Percentiles rank a stretch among this genome's conserved stretches.
These are phyloP conservation scores for Epicoccum sorghinum DNA, from an alignment of 2,329 filamentous ascomycete genomes.

Conservation along the genomic window DNA sequence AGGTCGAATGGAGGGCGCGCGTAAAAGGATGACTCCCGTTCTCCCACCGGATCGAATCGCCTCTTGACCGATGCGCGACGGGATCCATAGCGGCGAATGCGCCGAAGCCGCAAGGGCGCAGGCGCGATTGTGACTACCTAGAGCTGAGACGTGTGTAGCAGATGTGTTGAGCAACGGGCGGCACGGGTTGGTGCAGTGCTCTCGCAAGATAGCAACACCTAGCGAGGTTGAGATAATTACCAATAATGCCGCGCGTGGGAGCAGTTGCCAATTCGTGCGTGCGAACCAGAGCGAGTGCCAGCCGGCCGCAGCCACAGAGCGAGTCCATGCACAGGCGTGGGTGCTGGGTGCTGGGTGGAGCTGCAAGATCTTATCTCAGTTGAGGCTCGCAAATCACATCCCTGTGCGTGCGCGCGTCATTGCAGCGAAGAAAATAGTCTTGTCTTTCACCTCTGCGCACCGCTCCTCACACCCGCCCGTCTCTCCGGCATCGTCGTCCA, in stretches of 20 bases:
- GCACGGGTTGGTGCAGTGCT: not conserved
- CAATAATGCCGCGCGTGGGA: not conserved
- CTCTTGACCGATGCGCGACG: constrained; percentile 3
- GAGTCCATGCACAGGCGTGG: too few species aligned
- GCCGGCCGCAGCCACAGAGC: too few species aligned
- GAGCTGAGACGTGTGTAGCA: not conserved
- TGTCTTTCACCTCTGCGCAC: not conserved
- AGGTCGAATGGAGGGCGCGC: constrained; percentile 7
- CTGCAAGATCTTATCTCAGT: too few species aligned
- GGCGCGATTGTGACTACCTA: not conserved
- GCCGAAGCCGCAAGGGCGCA: constrained; percentile 4
- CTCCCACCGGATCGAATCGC: constrained; percentile 4
- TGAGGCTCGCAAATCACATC: not conserved
- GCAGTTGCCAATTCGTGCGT: not conserved
- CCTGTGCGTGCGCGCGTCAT: not conserved
- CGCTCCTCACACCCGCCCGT: constrained; percentile 1
- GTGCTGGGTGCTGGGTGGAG: too few species aligned
- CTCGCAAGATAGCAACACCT: not conserved
- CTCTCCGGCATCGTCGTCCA: not conserved
- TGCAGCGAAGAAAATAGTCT: too few species aligned
- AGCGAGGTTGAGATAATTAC: not conserved
- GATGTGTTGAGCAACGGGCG: not conserved
- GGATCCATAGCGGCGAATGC: constrained; percentile 7
- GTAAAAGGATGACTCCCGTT: constrained; percentile 10
- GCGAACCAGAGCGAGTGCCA: too few species aligned